Percentiles rank a stretch among this genome's conserved stretches.
Conservation (phyloP, 2,329 filamentous ascomycete species). For the Ophiocordyceps unilateralis region DNA sequence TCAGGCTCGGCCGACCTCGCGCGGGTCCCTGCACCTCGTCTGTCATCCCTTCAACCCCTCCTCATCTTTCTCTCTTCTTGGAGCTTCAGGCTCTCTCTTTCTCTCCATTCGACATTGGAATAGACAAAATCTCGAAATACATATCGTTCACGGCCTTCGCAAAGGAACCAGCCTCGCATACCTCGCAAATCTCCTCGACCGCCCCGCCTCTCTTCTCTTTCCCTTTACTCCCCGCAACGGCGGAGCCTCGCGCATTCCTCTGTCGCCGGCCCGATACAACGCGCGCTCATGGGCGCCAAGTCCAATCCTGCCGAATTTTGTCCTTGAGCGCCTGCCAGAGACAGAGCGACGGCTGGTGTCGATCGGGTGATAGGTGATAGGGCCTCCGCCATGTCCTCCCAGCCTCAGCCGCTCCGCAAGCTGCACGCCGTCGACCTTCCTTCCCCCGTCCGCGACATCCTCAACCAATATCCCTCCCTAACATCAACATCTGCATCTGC, state of each 20-base stretch:
- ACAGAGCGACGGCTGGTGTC: neutral
- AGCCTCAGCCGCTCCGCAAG: conserved; percentile 40
- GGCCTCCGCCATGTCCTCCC: conserved; percentile 33
- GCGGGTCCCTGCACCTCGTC: neutral
- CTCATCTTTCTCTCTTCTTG: neutral
- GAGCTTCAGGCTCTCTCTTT: neutral
- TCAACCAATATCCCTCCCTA: conserved; percentile 50
- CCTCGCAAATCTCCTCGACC: neutral
- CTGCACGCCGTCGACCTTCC: conserved; percentile 31
- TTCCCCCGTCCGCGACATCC: conserved; percentile 19
- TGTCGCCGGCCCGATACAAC: conserved; percentile 13
- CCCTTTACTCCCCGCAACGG: conserved; percentile 5
- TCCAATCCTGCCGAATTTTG: conserved; percentile 4
- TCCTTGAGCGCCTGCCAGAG: neutral
- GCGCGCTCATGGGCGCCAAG: conserved; percentile 13
- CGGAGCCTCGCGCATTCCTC: conserved; percentile 4
- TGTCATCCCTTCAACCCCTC: neutral
- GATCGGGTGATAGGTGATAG: conserved; percentile 3
- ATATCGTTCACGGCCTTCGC: neutral
- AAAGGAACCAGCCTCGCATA: neutral
- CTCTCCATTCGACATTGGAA: neutral
- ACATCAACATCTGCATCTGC: no score
- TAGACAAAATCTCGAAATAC: neutral
- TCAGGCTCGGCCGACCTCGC: neutral
- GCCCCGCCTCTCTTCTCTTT: conserved; percentile 1